Base-by-base conservation (phyloP, 352 stramenopile genomes). In the Aphanomyces stellatus region DNA sequence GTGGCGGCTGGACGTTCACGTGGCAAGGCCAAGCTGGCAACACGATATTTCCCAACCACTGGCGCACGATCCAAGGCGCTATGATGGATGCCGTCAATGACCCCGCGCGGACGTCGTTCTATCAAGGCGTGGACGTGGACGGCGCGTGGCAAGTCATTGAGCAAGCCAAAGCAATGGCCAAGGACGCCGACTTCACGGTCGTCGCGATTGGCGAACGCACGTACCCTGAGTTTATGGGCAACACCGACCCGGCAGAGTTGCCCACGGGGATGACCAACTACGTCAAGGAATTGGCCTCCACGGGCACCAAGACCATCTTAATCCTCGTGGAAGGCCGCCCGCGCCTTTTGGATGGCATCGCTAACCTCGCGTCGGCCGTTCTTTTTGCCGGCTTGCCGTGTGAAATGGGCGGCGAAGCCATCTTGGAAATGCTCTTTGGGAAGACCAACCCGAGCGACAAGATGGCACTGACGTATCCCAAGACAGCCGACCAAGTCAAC, bases 181-280 rank as follows among this genome's bases (percentile, higher is more conserved):
- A 70, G 1, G 75, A 74, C 31, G 87, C 82, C 17, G 74, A 88
- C 37, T 90, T 87, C 61, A 91, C 88, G 2, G 53, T 96, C 10
- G 77, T 88, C 2, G 78, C 74, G 17, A 51, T 96, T 6, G 88
- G 88, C 11, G 88, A 96, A 60, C 63, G 42, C 28, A 85, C 80
- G n/a, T 95, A 94, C 53, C 76, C 88, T 0, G 88, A 96, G 61
- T 95, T 94, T 37, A 75, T 69, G 19, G 88, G 88, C 1, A 85
- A 96, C 61, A 85, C 93, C 34, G 69, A 76, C 0, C 72, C 77
- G 15, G 71, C 88, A 30, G 71, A 75, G 13, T 70, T 96, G 4
- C 82, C 87, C 0, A 27, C 51, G 19, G 83, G 84, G 4, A 80
- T 94, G 25, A 65, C 76, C 3, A 68, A 62, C 60, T 95, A 93